Percentiles rank a stretch among this genome's conserved stretches.
phyloP scores from a whole-genome alignment of 345 rosid genomes.

The Psidium friedrichsthalianum region DNA sequence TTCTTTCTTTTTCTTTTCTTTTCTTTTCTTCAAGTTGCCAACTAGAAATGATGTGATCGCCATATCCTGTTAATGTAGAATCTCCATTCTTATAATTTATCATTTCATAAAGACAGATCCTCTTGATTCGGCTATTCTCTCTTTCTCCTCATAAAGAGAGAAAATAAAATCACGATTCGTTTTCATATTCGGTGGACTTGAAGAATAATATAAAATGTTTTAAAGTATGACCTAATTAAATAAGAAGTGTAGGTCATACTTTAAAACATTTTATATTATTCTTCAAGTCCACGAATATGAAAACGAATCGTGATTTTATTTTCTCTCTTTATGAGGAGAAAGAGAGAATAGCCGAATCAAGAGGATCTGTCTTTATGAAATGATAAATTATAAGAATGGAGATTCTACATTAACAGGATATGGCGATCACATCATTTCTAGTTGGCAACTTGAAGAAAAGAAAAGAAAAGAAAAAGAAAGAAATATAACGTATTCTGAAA shows the following conservation, averaged over 20 bases:
- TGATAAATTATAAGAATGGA: background rate
- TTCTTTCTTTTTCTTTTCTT: background rate
- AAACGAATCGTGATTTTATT: background rate
- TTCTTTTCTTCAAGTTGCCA: background rate
- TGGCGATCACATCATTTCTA: background rate
- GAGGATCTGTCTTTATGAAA: background rate
- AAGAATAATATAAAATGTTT: background rate
- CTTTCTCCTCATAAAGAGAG: background rate
- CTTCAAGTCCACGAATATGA: background rate
- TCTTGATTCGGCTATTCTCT: background rate
- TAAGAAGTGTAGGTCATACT: background rate
- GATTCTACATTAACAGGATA: background rate
- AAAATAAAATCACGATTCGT: background rate
- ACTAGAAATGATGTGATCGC: background rate
- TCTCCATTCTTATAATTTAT: background rate
- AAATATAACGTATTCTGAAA: background rate
- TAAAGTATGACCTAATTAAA: background rate
- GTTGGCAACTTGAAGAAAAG: background rate
- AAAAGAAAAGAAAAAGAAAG: background rate
- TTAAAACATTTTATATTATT: background rate
- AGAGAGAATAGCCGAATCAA: background rate
- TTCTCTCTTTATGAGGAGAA: background rate
- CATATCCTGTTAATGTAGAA: background rate
- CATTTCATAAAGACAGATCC: background rate
- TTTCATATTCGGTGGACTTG: background rate